Evolutionary conservation across 495 filamentous ascomycete species (phyloP), one percentile per base, ranked within the genome.

Genomic region (Talaromyces proteolyticus): DNA sequence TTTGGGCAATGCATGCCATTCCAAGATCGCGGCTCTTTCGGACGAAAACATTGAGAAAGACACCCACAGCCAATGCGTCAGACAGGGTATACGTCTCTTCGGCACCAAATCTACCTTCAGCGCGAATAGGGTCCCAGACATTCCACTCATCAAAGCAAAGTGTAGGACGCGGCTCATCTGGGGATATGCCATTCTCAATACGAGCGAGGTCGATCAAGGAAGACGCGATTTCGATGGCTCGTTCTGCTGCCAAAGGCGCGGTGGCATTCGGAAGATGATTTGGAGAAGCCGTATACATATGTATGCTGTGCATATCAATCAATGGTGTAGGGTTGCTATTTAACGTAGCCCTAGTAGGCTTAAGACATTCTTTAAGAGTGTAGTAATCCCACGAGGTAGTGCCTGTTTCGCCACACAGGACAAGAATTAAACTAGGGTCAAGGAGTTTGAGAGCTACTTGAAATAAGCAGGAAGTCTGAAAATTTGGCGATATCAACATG

Each of bases 101-200:
- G 1, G 79, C 85, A 17, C 85, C 84, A 45, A 73, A 63, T 53
- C 84, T 81, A 37, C 84, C 86, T 3, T 81, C 82, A 1, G 87
- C 86, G 20, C 86, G 78, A 34, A 76, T 69, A 6, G 85, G 85
- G 58, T 90, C 86, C 87, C 87, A 90, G 11, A 90, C 85, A 64
- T 91, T 88, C 87, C 87, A 90, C 63, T 90, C 87, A 62, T 91
- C 87, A 61, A 90, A 90, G 65, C 87, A 90, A 62, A 91, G 88
- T 34, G 72, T 84, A 12, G 79, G 82, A 10, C 72, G 65, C 11
- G 77, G 77, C 22, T 80, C 75, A 3, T 70, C 64, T 2, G 76
- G 67, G 0, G 82, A 68, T 1, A 88, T 78, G 2, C 61, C 59
- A 54, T 81, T 82, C 61, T 89, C 82, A 61, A 89, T 85, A 12